Percentiles rank a stretch among this genome's conserved stretches.
phyloP scores from a whole-genome alignment of 1,284 basidiomycete species.

The Phlebopus sp. region DNA sequence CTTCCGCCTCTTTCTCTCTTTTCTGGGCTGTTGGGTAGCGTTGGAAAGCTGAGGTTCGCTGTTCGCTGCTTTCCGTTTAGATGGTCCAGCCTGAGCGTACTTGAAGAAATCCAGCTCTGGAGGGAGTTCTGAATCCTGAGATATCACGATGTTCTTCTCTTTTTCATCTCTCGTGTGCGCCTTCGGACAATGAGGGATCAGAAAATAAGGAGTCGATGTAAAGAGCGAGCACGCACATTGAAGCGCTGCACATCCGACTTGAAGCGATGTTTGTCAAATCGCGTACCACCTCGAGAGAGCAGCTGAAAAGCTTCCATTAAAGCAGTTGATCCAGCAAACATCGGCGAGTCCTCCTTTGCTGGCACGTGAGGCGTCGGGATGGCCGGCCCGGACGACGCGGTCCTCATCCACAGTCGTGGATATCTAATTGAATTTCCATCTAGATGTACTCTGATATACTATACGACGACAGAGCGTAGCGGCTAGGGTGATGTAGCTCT shows the following conservation, averaged over 20 bases:
- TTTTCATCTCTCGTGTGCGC: slow-evolving; percentile 18
- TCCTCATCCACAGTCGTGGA: no score
- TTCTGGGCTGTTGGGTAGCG: slow-evolving; percentile 17
- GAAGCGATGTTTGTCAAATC: slow-evolving; percentile 80
- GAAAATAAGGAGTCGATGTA: slow-evolving; percentile 14
- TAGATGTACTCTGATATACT: background rate
- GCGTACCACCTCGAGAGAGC: slow-evolving; percentile 71
- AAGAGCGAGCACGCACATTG: slow-evolving; percentile 39
- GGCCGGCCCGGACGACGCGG: no score
- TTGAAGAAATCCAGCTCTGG: slow-evolving; percentile 87
- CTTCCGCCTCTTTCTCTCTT: slow-evolving; percentile 39
- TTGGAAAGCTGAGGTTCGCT: slow-evolving; percentile 11
- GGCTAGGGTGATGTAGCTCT: background rate
- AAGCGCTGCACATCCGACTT: slow-evolving; percentile 74
- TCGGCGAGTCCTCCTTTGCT: no score
- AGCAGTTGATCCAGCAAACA: background rate
- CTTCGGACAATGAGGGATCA: slow-evolving; percentile 26
- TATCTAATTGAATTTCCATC: background rate
- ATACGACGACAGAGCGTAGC: background rate
- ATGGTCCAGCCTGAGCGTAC: slow-evolving; percentile 58
- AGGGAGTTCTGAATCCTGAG: slow-evolving; percentile 56
- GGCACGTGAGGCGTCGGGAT: no score
- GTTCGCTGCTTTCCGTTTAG: slow-evolving; percentile 45
- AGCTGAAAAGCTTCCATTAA: slow-evolving; percentile 74
- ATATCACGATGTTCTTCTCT: slow-evolving; percentile 13